Evolutionary conservation across 257 asterid species (phyloP).

Genomic region (Przewalskia tangutica): DNA sequence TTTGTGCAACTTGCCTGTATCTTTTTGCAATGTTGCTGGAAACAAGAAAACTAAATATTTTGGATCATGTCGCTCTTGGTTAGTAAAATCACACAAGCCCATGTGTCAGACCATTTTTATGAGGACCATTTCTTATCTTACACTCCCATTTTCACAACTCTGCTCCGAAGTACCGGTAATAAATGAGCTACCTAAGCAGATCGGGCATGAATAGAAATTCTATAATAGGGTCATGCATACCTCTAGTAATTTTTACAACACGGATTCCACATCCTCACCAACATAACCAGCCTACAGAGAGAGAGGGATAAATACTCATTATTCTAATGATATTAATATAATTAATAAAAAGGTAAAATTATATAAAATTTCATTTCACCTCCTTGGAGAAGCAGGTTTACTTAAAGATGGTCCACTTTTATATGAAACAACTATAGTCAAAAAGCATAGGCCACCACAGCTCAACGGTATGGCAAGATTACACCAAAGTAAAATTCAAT

Average conservation of each 20-base stretch:
- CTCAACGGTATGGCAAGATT: not conserved
- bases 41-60: not conserved
- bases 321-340: not conserved
- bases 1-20: not conserved
- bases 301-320: not conserved
- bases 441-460: not conserved
- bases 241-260: slow-evolving; percentile 67
- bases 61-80: not conserved
- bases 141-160: not conserved
- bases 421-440: not conserved
- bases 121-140: not conserved
- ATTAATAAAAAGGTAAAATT: not conserved
- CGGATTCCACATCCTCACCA: slow-evolving; percentile 94
- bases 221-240: slow-evolving; percentile 23
- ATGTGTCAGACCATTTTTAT: not conserved
- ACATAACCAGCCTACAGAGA: slow-evolving; percentile 82
- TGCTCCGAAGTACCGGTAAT: not conserved
- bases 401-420: not conserved
- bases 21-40: not conserved
- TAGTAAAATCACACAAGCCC: not conserved
- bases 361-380: not conserved
- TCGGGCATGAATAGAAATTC: not conserved
- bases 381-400: not conserved
- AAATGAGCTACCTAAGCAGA: not conserved
- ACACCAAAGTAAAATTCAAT: not conserved